Evolutionary conservation across 495 filamentous ascomycete species (phyloP).

Genomic region (Hyaloscypha finlandica): DNA sequence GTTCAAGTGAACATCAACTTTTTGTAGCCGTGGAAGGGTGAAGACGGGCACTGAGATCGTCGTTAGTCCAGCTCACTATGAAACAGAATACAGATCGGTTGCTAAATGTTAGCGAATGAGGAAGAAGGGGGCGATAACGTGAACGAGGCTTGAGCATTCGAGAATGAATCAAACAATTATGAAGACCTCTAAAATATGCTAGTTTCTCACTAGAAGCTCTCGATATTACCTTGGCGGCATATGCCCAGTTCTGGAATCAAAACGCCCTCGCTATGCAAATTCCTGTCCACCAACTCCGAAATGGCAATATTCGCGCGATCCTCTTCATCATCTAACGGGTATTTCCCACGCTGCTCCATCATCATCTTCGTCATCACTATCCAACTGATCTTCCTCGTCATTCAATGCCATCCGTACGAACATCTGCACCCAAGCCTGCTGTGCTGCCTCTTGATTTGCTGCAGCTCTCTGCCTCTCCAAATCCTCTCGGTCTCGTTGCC

Average conservation of each 20-base stretch:
- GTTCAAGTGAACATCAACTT: background rate
- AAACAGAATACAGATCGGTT: no score
- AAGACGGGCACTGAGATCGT: no score
- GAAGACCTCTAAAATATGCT: background rate
- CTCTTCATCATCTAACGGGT: constrained; percentile 26
- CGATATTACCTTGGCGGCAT: background rate
- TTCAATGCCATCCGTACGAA: constrained; percentile 55
- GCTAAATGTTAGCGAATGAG: background rate
- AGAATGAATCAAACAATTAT: background rate
- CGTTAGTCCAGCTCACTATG: no score
- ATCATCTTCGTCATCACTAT: constrained; percentile 39
- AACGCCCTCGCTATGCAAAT: constrained; percentile 14
- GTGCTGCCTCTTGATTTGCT: constrained; percentile 31
- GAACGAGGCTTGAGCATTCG: background rate
- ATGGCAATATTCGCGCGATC: background rate
- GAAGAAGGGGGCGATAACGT: background rate
- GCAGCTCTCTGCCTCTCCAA: background rate
- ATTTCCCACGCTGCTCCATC: constrained; percentile 34
- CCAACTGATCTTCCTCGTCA: constrained; percentile 52
- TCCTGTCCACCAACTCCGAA: constrained; percentile 1
- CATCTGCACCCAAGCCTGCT: constrained; percentile 52
- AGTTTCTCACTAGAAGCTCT: background rate
- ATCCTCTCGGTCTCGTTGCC: constrained; percentile 11
- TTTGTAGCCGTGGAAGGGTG: no score
- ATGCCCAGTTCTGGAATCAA: background rate